Conservation (phyloP, 768 basidiomycete genomes). For the Polyporus arcularius region DNA sequence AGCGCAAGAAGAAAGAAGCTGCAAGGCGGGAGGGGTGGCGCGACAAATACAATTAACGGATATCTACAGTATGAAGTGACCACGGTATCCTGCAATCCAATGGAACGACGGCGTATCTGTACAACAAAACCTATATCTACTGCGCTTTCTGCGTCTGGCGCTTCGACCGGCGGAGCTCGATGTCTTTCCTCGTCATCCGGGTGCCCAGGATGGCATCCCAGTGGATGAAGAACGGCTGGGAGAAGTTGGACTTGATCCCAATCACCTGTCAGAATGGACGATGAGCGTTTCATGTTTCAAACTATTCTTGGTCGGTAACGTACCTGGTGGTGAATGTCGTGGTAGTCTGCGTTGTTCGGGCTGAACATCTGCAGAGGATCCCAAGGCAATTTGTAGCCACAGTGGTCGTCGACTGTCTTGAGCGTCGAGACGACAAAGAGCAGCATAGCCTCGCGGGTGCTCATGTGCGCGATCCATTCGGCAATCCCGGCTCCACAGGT, state of each 20-base stretch:
- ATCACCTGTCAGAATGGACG: slow-evolving; percentile 44
- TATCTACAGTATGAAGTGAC: not conserved
- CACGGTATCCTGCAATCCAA: slow-evolving; percentile 2
- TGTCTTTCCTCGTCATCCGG: slow-evolving; percentile 72
- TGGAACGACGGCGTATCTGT: not conserved
- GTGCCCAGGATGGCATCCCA: slow-evolving; percentile 90
- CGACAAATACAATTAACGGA: not conserved
- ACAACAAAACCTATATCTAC: slow-evolving; percentile 10
- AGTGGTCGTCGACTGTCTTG: slow-evolving; percentile 97
- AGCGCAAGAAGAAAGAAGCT: too few relatives aligned
- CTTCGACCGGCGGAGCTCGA: slow-evolving; percentile 46
- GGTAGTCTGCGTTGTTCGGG: slow-evolving; percentile 92
- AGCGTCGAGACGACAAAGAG: slow-evolving; percentile 82
- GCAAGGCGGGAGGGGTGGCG: not conserved
- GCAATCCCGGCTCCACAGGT: slow-evolving; percentile 78
- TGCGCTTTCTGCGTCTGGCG: slow-evolving; percentile 18
- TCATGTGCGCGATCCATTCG: slow-evolving; percentile 66
- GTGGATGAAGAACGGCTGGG: slow-evolving; percentile 94
- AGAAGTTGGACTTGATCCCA: slow-evolving; percentile 94
- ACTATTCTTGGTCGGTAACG: slow-evolving; percentile 19
- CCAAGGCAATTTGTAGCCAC: slow-evolving; percentile 86
- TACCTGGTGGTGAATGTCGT: slow-evolving; percentile 97
- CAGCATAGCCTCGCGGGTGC: slow-evolving; percentile 78
- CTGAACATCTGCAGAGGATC: slow-evolving; percentile 89
- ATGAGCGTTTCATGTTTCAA: not conserved